Percentiles rank a stretch among this genome's conserved stretches.
Conservation (phyloP, 1,284 basidiomycete genomes). For the Caloboletus inedulis region DNA sequence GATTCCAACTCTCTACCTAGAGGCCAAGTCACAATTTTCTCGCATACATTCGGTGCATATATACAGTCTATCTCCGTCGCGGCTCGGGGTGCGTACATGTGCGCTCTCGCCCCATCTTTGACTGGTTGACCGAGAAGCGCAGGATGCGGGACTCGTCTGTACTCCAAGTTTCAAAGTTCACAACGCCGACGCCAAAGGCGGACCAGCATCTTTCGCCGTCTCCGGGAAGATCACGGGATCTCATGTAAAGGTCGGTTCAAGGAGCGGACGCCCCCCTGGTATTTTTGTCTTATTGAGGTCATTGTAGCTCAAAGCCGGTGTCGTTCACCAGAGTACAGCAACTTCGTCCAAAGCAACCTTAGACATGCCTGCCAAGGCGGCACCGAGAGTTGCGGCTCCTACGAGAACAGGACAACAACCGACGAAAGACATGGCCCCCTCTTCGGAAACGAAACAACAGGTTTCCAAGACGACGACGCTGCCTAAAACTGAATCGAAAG, state of each 20-base stretch:
- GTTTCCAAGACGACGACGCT: conserved; percentile 7
- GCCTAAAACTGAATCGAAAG: conserved; percentile 17
- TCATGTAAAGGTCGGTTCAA: conserved; percentile 50
- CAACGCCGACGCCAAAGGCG: conserved; percentile 46
- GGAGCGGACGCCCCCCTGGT: not conserved
- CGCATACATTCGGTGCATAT: conserved; percentile 54
- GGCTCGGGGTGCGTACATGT: conserved; percentile 47
- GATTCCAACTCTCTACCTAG: conserved; percentile 34
- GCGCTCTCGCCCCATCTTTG: not conserved
- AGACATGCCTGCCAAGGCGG: conserved; percentile 17
- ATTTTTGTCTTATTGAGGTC: not conserved
- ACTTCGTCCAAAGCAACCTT: conserved; percentile 33
- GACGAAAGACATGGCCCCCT: conserved; percentile 15
- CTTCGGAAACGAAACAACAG: conserved; percentile 17
- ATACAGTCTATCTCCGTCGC: conserved; percentile 63
- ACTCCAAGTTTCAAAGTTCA: conserved; percentile 47
- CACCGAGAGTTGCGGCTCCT: conserved; percentile 3
- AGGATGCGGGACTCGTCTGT: conserved; percentile 64
- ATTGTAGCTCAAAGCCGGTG: conserved; percentile 18
- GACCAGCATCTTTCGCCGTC: conserved; percentile 38
- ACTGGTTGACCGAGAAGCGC: conserved; percentile 1
- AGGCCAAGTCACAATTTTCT: conserved; percentile 46
- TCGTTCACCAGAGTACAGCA: conserved; percentile 7
- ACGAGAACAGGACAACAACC: conserved; percentile 17
- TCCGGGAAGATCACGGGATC: conserved; percentile 53